Evolutionary conservation across 2,329 filamentous ascomycete species (phyloP).

Genomic region (Plectosphaerella cucumerina): DNA sequence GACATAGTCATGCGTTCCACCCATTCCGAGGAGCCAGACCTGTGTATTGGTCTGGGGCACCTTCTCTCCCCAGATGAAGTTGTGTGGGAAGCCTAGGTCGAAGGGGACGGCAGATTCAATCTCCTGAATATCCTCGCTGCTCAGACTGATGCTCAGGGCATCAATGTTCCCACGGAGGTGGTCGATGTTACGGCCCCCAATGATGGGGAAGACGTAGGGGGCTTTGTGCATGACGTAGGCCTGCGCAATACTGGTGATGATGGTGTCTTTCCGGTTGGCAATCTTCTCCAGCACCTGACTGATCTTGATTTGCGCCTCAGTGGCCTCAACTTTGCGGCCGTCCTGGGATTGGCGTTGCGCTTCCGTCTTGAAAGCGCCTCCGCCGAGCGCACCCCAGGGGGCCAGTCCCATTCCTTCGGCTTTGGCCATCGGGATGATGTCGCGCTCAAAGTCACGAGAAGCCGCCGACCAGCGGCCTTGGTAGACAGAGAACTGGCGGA

Average conservation of each 20-base stretch:
- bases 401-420: constrained; percentile 58
- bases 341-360: constrained; percentile 23
- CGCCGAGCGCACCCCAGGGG: constrained; percentile 50
- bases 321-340: constrained; percentile 34
- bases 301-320: constrained; percentile 48
- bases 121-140: constrained; percentile 57
- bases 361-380: constrained; percentile 28
- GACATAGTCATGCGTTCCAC: constrained; percentile 48
- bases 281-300: constrained; percentile 46
- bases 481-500: constrained; percentile 66
- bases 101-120: constrained; percentile 61
- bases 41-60: constrained; percentile 25
- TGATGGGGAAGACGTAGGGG: constrained; percentile 68
- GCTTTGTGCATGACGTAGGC: constrained; percentile 72
- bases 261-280: constrained; percentile 35
- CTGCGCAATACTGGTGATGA: constrained; percentile 51
- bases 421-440: constrained; percentile 63
- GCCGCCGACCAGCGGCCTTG: constrained; percentile 62
- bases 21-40: constrained; percentile 40
- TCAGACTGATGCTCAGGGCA: constrained; percentile 57
- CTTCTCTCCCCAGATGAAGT: constrained; percentile 46
- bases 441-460: constrained; percentile 63
- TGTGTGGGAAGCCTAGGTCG: constrained; percentile 63
- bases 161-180: constrained; percentile 69
- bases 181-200: constrained; percentile 65